Evolutionary conservation across 139 green algal genomes (phyloP).

Genomic region (Tetradesmus obliquus): DNA sequence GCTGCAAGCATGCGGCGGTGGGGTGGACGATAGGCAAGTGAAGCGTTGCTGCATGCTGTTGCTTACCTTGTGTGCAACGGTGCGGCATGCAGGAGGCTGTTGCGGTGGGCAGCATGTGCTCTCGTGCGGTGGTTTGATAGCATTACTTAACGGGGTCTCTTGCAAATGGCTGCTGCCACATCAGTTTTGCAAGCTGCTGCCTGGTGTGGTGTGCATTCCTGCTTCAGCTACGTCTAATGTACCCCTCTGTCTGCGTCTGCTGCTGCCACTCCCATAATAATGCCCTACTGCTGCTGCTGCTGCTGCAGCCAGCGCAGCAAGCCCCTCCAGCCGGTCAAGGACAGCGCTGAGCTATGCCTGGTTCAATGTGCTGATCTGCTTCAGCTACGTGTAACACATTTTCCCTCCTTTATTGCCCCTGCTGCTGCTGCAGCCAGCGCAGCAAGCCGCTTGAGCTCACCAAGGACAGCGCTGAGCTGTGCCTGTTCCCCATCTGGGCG

Average conservation of each 20-base stretch:
- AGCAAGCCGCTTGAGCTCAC: constrained; percentile 16
- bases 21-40: no score
- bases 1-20: no score
- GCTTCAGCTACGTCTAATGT: neutral
- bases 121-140: no score
- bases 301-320: constrained; percentile 34
- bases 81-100: no score
- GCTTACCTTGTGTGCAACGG: no score
- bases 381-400: neutral
- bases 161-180: neutral
- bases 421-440: constrained; percentile 8
- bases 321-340: neutral
- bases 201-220: neutral
- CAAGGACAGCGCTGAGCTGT: neutral
- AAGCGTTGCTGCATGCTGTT: no score
- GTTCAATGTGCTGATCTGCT: neutral
- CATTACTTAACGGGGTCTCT: no score
- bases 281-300: neutral
- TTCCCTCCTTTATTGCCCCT: neutral
- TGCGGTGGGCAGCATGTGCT: no score
- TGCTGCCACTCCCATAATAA: neutral
- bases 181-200: neutral
- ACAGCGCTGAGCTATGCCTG: neutral
- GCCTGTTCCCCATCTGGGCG: constrained; percentile 21
- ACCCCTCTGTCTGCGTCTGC: neutral